Percentiles rank a stretch among this genome's conserved stretches.
Conservation (phyloP, 2,329 filamentous ascomycete species). For the Aureobasidium sp. region DNA sequence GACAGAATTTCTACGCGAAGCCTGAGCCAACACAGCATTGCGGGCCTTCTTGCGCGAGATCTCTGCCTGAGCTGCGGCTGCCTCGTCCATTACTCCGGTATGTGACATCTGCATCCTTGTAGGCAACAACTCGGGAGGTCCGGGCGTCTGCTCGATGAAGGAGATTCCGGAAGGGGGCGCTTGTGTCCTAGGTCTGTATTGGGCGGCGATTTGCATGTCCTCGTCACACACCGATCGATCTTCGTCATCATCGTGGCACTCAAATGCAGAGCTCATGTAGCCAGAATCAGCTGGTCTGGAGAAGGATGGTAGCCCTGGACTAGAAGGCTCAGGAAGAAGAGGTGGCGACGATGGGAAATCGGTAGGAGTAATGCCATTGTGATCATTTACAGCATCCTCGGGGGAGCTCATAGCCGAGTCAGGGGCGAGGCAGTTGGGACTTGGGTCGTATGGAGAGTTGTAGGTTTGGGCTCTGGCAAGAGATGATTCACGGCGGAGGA, state of each 20-base stretch:
- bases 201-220: conserved; percentile 26
- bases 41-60: conserved; percentile 13
- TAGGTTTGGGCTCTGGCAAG: conserved; percentile 14
- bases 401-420: conserved; percentile 37
- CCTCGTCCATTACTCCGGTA: neutral
- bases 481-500: conserved; percentile 15
- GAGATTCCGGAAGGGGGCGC: conserved; percentile 19
- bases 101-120: conserved; percentile 17
- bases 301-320: conserved; percentile 53
- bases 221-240: conserved; percentile 29
- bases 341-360: conserved; percentile 89
- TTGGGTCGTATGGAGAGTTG: conserved; percentile 13
- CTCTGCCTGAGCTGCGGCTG: conserved; percentile 6
- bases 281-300: conserved; percentile 53
- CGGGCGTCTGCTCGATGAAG: conserved; percentile 29
- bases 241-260: conserved; percentile 53
- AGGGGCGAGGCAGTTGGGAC: conserved; percentile 16
- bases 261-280: conserved; percentile 71
- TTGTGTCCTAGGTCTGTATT: conserved; percentile 22
- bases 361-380: conserved; percentile 37
- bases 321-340: conserved; percentile 68
- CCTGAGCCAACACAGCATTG: conserved; percentile 14
- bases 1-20: conserved; percentile 26
- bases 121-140: conserved; percentile 35
- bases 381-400: conserved; percentile 42